A percentile compares a stretch with the other conserved stretches of the same genome.
Conservation (phyloP, 1,139 yeast genomes). For the Blastobotrys aristatus region DNA sequence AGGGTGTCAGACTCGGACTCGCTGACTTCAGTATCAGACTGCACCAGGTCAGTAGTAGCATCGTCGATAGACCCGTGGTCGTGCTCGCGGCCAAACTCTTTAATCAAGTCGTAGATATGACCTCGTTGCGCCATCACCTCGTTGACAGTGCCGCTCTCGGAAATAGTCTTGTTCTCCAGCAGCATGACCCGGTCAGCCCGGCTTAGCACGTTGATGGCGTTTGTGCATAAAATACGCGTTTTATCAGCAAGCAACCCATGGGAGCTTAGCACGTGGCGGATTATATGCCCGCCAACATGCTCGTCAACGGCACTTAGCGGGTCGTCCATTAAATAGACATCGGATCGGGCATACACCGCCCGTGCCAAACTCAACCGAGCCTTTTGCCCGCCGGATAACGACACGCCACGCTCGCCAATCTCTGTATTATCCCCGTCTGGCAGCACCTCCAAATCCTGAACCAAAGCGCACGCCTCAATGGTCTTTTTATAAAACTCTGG, state of each 20-base stretch:
- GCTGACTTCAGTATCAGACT: not conserved
- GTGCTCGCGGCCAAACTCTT: constrained; percentile 35
- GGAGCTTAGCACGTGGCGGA: constrained; percentile 54
- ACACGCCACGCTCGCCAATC: constrained; percentile 96
- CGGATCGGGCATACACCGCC: constrained; percentile 93
- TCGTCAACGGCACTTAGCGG: constrained; percentile 93
- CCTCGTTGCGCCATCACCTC: constrained; percentile 28
- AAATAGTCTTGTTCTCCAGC: constrained; percentile 54
- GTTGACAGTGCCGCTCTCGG: constrained; percentile 33
- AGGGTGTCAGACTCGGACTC: constrained; percentile 13
- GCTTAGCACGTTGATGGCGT: constrained; percentile 66
- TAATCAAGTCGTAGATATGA: constrained; percentile 27
- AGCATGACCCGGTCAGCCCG: constrained; percentile 60
- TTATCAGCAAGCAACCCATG: constrained; percentile 62
- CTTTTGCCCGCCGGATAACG: constrained; percentile 95
- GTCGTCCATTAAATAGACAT: constrained; percentile 83
- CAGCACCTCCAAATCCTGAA: constrained; percentile 69
- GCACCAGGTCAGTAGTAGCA: not conserved
- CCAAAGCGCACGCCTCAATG: constrained; percentile 81
- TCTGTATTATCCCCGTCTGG: constrained; percentile 87
- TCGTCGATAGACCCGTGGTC: not conserved
- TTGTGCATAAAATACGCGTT: constrained; percentile 74
- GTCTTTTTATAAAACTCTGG: constrained; percentile 74
- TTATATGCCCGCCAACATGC: constrained; percentile 84
- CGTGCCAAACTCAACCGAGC: constrained; percentile 90